Base-by-base conservation (phyloP, 169 alveolate species). In the Plasmodium knowlesi region DNA sequence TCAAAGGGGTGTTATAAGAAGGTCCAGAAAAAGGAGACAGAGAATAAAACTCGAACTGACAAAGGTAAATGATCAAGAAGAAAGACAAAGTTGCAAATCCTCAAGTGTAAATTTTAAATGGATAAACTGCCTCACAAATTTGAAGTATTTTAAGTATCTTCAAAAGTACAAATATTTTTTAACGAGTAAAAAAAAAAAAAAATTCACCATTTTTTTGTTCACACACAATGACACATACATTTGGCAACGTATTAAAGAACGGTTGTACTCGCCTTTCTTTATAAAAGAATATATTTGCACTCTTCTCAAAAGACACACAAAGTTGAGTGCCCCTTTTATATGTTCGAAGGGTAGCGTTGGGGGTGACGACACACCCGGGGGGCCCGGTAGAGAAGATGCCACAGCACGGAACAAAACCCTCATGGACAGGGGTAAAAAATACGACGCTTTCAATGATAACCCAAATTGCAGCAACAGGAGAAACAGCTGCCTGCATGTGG, bases 281-380 rank as follows among this genome's bases (percentile, higher is more conserved):
- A 74, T 91, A 91, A 80, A 67, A n/a, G 86, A 91, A 46, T 72
- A 91, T 71, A 14, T 91, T 14, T 22, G 39, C n/a, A 91, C 95
- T 46, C 81, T 81, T 61, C 84, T 81, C 30, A 91, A 71, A 91
- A 91, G 67, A 32, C 91, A 91, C 46, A 34, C 61, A 67, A 67
- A 71, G 41, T 19, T 67, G 12, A 54, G 43, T 70, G 34, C 53
- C 30, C 67, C 28, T 10, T 30, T 12, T 67, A 50, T 22, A 14
- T 22, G 83, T 78, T 14, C 34, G 34, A 79, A 88, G 19, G 46
- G 37, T 41, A 8, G 25, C 71, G 50, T 0, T 9, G 53, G 57
- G 32, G 70, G 53, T 12, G 25, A 22, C 30, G 28, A 19, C 28
- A 9, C 14, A 14, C n/a, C 37, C 76, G n/a, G 41, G 41, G 37